Evolutionary conservation across 495 filamentous ascomycete genomes (phyloP), one percentile per base, ranked within the genome.

Genomic region (Extremus antarcticus): DNA sequence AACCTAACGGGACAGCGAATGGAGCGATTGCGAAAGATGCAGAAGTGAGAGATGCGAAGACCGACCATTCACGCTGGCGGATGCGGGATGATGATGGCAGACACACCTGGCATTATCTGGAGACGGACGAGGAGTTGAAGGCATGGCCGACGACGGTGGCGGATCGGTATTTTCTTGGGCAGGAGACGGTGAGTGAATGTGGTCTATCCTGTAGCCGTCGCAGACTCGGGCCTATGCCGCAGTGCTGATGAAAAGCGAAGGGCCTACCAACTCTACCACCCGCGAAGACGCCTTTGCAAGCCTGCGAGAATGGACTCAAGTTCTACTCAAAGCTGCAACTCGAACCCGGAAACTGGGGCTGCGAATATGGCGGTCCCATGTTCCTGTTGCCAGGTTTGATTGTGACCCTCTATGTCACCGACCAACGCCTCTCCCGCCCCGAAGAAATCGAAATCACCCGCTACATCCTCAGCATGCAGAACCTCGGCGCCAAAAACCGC

Each of bases 251-350:
- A 53, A 24, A 53, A n/a, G 3, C 50, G 21, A 25, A 60, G 51
- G 53, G 43, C 17, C 19, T 23, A 3, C 48, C 39, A 87, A 75
- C 77, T 35, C 80, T 90, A 7, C 88, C 89, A 1, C 72, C 78
- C 52, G 73, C 90, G 3, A 82, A 80, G 56, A 89, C 78, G 7
- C 85, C 90, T 16, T 76, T 92, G 46, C 77, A 88, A 61, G 74
- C 85, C 9, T 87, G 84, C 22, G 76, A 81, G 57, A 97, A 97
- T 71, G 88, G 84, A 49, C 74, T 98, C 50, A 76, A 79, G 1
- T 98, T 94, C 76, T 95, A 92, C 74, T 87, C 89, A 35, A 79
- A 89, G 47, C 76, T 97, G 39, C 92, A 98, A 64, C 78, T 95
- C 0, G 80, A 85, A 43, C 82, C 87, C 8, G 92, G 92, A 2